Evolutionary conservation across 208 protist species (phyloP), one percentile per base, ranked within the genome.

Genomic region (Trypanosoma brucei): DNA sequence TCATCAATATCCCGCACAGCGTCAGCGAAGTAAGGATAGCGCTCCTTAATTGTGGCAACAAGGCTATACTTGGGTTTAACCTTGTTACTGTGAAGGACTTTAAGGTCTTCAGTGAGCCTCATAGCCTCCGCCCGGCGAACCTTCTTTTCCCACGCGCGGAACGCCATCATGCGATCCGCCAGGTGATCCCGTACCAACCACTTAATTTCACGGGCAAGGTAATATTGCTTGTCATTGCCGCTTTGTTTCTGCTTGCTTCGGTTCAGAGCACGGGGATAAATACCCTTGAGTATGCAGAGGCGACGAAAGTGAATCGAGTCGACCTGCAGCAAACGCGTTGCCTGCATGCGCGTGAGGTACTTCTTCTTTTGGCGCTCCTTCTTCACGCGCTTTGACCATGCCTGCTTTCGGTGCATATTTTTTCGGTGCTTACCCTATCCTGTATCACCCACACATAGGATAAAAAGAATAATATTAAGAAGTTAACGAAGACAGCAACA

Each of bases 241-340:
- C 83, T 95, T 65, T 95, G 78, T 77, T 98, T 97, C 79, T 97
- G 96, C 65, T 96, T 88, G 77, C 88, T 96, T 66, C 97, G 97
- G 55, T 71, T 75, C 37, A 98, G 97, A 34, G 97, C 94, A 34
- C 98, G 94, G 4, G 98, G 98, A 80, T 98, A 99, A 63, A 99
- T 95, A 46, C 98, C 98, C 72, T 99, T 99, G 39, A 99, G 85
- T 52, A 99, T 99, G 82, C 97, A 99, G 34, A 99, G 76, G 4
- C 95, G 88, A 50, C 93, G 81, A 72, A 98, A 98, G 61, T 97
- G 86, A 36, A 95, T 88, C 8, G 88, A 79, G 59, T 87, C 91
- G 34, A 98, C 59, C 80, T 98, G 97, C 38, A 98, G 86, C 42
- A 96, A 79, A 30, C 91, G 86, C 14, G 96, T 79, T 0, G 97